These are phyloP conservation scores for Glomus cerebriforme DNA, from an alignment of 192 early-diverging fungal genomes.

Conservation along the genomic window DNA sequence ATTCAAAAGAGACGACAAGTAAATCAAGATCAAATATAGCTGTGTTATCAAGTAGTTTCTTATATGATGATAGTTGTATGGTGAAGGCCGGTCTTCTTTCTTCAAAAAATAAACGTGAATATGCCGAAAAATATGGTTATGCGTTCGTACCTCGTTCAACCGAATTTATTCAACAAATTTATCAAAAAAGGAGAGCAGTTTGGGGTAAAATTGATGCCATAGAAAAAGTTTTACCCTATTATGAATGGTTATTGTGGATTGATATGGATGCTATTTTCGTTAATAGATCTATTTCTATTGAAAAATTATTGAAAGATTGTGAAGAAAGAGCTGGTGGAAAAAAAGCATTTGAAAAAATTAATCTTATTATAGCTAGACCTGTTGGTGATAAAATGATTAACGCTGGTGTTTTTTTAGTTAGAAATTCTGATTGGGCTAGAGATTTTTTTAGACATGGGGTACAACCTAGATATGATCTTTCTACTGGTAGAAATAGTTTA, in stretches of 20 bases:
- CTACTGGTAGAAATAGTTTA: conserved; percentile 40
- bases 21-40: conserved; percentile 40
- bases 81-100: conserved; percentile 43
- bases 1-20: conserved; percentile 24
- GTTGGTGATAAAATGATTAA: conserved; percentile 54
- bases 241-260: conserved; percentile 65
- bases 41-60: conserved; percentile 56
- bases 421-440: conserved; percentile 55
- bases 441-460: conserved; percentile 50
- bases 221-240: conserved; percentile 57
- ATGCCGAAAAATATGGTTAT: conserved; percentile 53
- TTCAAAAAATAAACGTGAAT: conserved; percentile 55
- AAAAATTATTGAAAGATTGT: conserved; percentile 42
- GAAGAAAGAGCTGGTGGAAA: conserved; percentile 32
- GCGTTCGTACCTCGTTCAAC: conserved; percentile 54
- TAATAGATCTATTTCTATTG: conserved; percentile 44
- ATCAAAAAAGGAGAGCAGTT: conserved; percentile 47
- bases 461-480: conserved; percentile 33
- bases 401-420: conserved; percentile 60
- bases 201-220: conserved; percentile 62
- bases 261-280: conserved; percentile 63
- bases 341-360: conserved; percentile 41
- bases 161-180: conserved; percentile 55
- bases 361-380: conserved; percentile 53
- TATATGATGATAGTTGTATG: conserved; percentile 60